phyloP scores from a whole-genome alignment of 2,329 filamentous ascomycete species.

The Neoarthrinium moseri region DNA sequence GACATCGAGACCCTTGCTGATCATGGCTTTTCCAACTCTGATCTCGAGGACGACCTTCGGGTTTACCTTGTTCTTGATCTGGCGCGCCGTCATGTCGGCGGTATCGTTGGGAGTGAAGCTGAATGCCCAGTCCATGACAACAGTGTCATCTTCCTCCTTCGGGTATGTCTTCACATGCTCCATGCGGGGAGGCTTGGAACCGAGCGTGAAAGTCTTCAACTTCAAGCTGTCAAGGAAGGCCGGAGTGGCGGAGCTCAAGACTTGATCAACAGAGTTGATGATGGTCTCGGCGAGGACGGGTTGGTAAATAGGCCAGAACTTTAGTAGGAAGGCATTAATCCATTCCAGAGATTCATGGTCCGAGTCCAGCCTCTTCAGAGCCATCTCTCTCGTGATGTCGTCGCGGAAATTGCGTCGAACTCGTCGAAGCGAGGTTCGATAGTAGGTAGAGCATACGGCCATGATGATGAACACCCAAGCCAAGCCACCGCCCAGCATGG shows the following conservation, averaged over 20 bases:
- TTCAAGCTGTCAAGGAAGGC: constrained; percentile 91
- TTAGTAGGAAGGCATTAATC: constrained; percentile 98
- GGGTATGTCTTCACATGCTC: constrained; percentile 99
- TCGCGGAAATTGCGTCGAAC: constrained; percentile 95
- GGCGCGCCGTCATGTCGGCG: constrained; percentile 83
- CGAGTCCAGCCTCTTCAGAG: constrained; percentile 81
- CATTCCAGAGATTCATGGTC: constrained; percentile 93
- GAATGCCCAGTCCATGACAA: constrained; percentile 99
- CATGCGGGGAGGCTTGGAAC: constrained; percentile 90
- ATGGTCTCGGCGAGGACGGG: constrained; percentile 90
- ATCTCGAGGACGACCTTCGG: constrained; percentile 96
- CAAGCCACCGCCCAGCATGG: constrained; percentile 84
- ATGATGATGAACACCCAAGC: constrained; percentile 94
- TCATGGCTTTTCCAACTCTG: constrained; percentile 89
- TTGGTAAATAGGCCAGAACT: constrained; percentile 99
- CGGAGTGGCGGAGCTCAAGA: constrained; percentile 87
- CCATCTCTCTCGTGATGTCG: constrained; percentile 86
- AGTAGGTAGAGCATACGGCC: constrained; percentile 91
- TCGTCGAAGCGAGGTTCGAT: constrained; percentile 89
- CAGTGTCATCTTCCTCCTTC: constrained; percentile 89
- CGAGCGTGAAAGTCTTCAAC: constrained; percentile 89
- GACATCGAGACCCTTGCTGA: constrained; percentile 94
- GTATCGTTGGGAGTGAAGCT: constrained; percentile 97
- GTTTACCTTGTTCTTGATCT: constrained; percentile 94
- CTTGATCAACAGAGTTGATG: constrained; percentile 92